Percentiles rank a stretch among this genome's conserved stretches.
Conservation (phyloP, 78 protist genomes). For the Mantamonas sphyraenae region DNA sequence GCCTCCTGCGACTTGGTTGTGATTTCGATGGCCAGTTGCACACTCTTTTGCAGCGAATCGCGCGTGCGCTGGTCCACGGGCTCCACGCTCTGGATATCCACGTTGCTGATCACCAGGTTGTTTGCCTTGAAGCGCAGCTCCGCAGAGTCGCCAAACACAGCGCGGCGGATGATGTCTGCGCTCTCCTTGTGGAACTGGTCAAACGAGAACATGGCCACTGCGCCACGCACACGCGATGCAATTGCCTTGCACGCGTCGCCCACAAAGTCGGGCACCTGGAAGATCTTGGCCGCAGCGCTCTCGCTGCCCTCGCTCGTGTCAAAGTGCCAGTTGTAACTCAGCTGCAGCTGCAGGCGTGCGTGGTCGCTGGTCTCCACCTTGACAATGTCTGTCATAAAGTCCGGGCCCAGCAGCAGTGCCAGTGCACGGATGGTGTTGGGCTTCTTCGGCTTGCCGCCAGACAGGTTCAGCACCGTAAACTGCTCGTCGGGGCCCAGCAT, state of each 20-base stretch:
- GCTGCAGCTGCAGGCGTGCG: conserved; percentile 75
- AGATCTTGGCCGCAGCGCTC: conserved; percentile 54
- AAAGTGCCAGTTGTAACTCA: conserved; percentile 85
- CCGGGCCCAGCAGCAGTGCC: conserved; percentile 81
- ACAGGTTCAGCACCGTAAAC: conserved; percentile 72
- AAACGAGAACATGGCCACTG: conserved; percentile 70
- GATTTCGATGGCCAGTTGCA: conserved; percentile 80
- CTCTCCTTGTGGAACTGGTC: conserved; percentile 87
- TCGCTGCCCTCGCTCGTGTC: conserved; percentile 9
- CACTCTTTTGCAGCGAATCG: conserved; percentile 73
- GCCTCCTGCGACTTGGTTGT: conserved; percentile 87
- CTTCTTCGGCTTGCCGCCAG: conserved; percentile 88
- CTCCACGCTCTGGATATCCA: conserved; percentile 88
- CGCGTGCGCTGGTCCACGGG: conserved; percentile 88
- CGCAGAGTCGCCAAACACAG: conserved; percentile 77
- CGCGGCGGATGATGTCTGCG: conserved; percentile 68
- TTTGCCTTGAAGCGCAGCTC: conserved; percentile 58
- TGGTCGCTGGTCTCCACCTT: conserved; percentile 86
- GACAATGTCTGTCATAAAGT: conserved; percentile 83
- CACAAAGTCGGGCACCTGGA: conserved; percentile 84
- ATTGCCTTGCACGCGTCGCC: conserved; percentile 90
- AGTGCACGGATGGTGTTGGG: conserved; percentile 72
- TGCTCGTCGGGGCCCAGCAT: conserved; percentile 87
- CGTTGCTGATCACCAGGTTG: conserved; percentile 74
- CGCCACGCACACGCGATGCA: conserved; percentile 82